Percentiles rank a stretch among this genome's conserved stretches.
Conservation (phyloP, 1,284 basidiomycete species). For the Pterulicium gracile region DNA sequence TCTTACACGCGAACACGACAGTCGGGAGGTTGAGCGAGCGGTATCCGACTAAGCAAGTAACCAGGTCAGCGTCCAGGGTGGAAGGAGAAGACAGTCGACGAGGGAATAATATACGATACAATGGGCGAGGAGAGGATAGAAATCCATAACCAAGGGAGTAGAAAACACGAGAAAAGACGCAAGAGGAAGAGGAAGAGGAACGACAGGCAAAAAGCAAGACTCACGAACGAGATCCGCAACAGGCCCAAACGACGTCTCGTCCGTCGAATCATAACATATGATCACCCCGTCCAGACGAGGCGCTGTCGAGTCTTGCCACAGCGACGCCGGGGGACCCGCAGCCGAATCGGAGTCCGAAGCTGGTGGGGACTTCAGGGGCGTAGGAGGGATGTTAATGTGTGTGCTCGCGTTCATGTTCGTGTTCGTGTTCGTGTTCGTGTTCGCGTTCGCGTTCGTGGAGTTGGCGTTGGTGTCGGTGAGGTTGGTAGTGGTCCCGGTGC, state of each 20-base stretch:
- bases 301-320: constrained; percentile 15
- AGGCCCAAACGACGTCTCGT: constrained; percentile 45
- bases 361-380: too few species aligned
- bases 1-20: constrained; percentile 70
- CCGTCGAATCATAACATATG: constrained; percentile 65
- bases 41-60: constrained; percentile 35
- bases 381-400: too few species aligned
- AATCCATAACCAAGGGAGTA: constrained; percentile 9
- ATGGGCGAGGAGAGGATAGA: background rate
- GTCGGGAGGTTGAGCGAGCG: constrained; percentile 42
- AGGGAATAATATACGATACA: background rate
- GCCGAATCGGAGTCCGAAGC: too few species aligned
- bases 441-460: constrained; percentile 11
- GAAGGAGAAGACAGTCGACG: background rate
- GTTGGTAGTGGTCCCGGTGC: too few species aligned
- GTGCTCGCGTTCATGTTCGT: too few species aligned
- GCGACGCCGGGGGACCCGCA: too few species aligned
- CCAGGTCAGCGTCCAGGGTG: too few species aligned
- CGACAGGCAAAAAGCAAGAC: too few species aligned
- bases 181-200: constrained; percentile 3
- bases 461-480: too few species aligned
- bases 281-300: constrained; percentile 59
- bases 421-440: too few species aligned
- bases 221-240: constrained; percentile 55
- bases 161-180: constrained; percentile 6